Evolutionary conservation across 1,284 basidiomycete species (phyloP), one percentile per base, ranked within the genome.

Genomic region (Blastosporella zonata): DNA sequence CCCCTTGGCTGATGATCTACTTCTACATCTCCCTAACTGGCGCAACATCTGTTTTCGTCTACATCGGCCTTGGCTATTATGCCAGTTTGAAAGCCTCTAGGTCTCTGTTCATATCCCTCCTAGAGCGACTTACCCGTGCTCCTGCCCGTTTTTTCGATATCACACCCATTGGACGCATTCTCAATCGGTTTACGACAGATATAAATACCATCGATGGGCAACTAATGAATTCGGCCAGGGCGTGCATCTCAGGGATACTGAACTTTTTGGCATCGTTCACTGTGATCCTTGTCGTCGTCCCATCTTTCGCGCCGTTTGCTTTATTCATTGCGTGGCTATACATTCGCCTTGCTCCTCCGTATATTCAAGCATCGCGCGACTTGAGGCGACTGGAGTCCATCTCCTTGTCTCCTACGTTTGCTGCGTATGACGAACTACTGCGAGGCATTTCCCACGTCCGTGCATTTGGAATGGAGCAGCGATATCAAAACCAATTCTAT

Each of bases 161-260:
- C 41, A 87, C 83, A 9, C 85, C 84, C 2, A 75, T 83, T 35
- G 83, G 87, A 12, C 74, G 87, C 23, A 88, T 90, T 55, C 72
- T 90, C 46, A 90, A 90, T 60, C 78, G 89, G 20, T 91, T 91
- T 67, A 87, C 86, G 1, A 75, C 81, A n/a, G 90, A 93, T 59
- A 84, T 90, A 59, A 85, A 84, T 49, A 82, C 78, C 6, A 78
- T 88, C 35, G 86, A 90, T 58, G 71, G 75, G 12, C 74, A 78
- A 0, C 67, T 88, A 1, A 78, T 84, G 57, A 68, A 68, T 47
- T 85, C 83, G 8, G 78, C 76, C 6, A 69, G 79, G 28, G 66
- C 66, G 6, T 83, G 81, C 27, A 62, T 86, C 15, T 71, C 73
- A 12, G 82, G 82, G 4, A 64, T 77, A 6, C 64, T 87, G 44